These are phyloP conservation scores for Litsea cubeba DNA, from an alignment of 164 flowering plant species.

Conservation along the genomic window DNA sequence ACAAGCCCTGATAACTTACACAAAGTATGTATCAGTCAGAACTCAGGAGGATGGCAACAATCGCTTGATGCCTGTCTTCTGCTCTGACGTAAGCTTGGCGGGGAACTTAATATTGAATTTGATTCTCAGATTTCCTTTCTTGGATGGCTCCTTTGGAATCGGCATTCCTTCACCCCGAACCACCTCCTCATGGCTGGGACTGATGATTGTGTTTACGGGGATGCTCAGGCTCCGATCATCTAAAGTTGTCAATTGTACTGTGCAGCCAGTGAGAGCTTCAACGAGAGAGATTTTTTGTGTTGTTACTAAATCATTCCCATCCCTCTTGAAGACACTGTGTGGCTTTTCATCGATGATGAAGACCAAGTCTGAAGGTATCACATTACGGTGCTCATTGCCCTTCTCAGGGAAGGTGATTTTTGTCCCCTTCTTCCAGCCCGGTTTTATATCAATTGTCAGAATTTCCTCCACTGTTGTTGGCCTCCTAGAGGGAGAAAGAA, in stretches of 20 bases:
- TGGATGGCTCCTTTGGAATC: constrained; percentile 76
- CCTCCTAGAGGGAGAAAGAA: constrained; percentile 40
- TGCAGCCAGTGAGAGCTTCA: constrained; percentile 80
- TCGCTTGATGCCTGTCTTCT: constrained; percentile 67
- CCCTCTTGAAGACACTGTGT: constrained; percentile 72
- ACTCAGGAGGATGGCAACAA: constrained; percentile 37
- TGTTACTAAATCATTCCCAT: constrained; percentile 70
- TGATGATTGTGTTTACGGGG: constrained; percentile 49
- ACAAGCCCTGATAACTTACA: no score
- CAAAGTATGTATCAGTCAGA: no score
- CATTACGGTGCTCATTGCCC: constrained; percentile 73
- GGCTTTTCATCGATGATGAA: constrained; percentile 93
- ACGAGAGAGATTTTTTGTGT: constrained; percentile 72
- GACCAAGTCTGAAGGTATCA: constrained; percentile 76
- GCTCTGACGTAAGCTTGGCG: constrained; percentile 62
- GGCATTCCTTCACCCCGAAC: constrained; percentile 91
- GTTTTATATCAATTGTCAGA: constrained; percentile 73
- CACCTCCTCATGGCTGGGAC: constrained; percentile 76
- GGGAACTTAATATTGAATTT: constrained; percentile 85
- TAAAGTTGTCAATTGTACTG: constrained; percentile 61
- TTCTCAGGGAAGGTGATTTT: constrained; percentile 91
- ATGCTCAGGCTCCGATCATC: constrained; percentile 66
- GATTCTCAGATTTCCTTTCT: constrained; percentile 72
- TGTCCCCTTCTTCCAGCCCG: constrained; percentile 97
- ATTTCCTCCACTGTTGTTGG: constrained; percentile 67